Evolutionary conservation across 169 alveolate species (phyloP), one percentile per base, ranked within the genome.

Genomic region (Ophryocystis elektroscirrha): DNA sequence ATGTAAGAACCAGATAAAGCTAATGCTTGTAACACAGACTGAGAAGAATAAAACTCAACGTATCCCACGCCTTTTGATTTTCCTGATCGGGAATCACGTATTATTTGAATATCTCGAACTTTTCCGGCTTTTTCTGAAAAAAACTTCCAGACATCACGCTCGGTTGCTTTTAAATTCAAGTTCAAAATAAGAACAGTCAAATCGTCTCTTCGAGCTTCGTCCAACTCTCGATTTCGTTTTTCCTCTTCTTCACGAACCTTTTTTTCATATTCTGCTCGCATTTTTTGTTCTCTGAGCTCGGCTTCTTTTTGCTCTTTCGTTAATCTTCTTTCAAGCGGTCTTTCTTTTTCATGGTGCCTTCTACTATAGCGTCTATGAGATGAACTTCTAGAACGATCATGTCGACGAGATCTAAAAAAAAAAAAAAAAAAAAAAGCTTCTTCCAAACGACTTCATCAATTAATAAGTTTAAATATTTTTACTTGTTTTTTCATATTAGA

Each of bases 161-260:
- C 98, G n/a, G 71, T 87, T 5, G 94, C 96, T 42, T 78, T 73
- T 41, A 81, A 64, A 45, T 78, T 76, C 51, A 92, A 64, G 59
- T 89, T 79, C 50, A 79, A 64, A 54, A 90, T 93, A 58, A 89
- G 71, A 24, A 92, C 90, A 0, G 98, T 92, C 58, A 91, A 62
- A 72, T 91, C 96, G 61, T 84, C 96, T 41, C 96, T 80, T 59
- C 84, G 83, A 20, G 97, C 94, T 71, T 87, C 94, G 75, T 87
- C 96, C 19, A 82, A 74, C 59, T 87, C 94, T 37, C 67, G 68
- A 44, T 77, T 69, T 18, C 76, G 65, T 48, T 66, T 49, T 26
- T 67, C 65, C 47, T 74, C 74, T 47, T 66, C 71, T 61, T 69
- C 74, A 54, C 59, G 75, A 19, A 64, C 51, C 25, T 58, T 61